Base-by-base conservation (phyloP, 164 flowering plant genomes). In the Kingdonia uniflora region DNA sequence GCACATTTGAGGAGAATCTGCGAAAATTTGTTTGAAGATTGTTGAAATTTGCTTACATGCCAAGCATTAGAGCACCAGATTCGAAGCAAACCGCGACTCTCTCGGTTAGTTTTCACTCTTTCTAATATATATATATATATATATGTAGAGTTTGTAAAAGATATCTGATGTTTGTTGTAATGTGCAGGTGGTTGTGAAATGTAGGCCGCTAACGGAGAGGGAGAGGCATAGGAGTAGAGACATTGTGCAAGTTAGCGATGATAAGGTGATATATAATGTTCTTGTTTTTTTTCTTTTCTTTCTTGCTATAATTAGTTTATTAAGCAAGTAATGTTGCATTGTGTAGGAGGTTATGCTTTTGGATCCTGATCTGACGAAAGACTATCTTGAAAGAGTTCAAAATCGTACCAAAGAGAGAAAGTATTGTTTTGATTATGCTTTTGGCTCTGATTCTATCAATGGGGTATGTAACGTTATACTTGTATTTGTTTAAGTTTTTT, bases 291-390 rank as follows among this genome's bases (percentile, higher is more conserved):
- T n/a, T n/a, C n/a, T n/a, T n/a, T n/a, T n/a, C n/a, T n/a, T n/a
- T n/a, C n/a, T n/a, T n/a, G n/a, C n/a, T n/a, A n/a, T n/a, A n/a
- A n/a, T n/a, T n/a, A n/a, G n/a, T n/a, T n/a, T n/a, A n/a, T n/a
- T n/a, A n/a, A n/a, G n/a, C n/a, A n/a, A n/a, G n/a, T n/a, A n/a
- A 11, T 11, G 6, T 19, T 52, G 54, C 14, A 41, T 22, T 44
- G 56, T 54, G 59, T 51, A 88, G 97, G 87, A 82, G 61, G 80
- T 88, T 51, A 56, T 78, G 42, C 74, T 88, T 40, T 65, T 88
- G 74, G 95, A 88, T 75, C 95, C 97, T 51, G 95, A 88, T 58
- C 51, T 77, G 63, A 79, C 88, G 2, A 88, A 85, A 68, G 82
- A 84, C 64, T 88, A 88, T 67, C 82, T 88, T 40, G 89, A 84